Conservation (phyloP, 805 yeast species). For the Maudiozyma barnettii region DNA sequence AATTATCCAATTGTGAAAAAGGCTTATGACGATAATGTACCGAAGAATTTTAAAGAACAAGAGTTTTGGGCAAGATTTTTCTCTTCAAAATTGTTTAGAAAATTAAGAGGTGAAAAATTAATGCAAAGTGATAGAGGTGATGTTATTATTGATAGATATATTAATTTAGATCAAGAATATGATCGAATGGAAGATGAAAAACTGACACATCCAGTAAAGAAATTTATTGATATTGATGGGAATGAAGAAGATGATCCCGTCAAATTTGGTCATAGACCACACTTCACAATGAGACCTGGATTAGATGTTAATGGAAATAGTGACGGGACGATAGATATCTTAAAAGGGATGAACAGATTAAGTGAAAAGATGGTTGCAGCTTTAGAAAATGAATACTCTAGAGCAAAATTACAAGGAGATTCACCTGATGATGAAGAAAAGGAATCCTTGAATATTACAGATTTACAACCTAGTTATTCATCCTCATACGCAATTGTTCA, state of each 20-base stretch:
- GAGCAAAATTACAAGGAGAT: slow-evolving; percentile 28
- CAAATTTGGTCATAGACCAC: slow-evolving; percentile 71
- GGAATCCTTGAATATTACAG: slow-evolving; percentile 41
- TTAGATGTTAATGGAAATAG: slow-evolving; percentile 40
- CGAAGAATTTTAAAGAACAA: slow-evolving; percentile 69
- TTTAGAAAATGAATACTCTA: slow-evolving; percentile 35
- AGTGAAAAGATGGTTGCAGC: slow-evolving; percentile 71
- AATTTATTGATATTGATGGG: slow-evolving; percentile 69
- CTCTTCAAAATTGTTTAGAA: slow-evolving; percentile 77
- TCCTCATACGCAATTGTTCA: slow-evolving; percentile 46
- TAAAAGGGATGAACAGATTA: slow-evolving; percentile 82
- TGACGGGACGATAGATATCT: slow-evolving; percentile 59
- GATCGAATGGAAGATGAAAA: slow-evolving; percentile 36
- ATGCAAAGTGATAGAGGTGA: slow-evolving; percentile 74
- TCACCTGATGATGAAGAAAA: slow-evolving; percentile 31
- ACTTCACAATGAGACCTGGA: slow-evolving; percentile 71
- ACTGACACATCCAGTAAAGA: slow-evolving; percentile 43
- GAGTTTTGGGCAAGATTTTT: slow-evolving; percentile 96
- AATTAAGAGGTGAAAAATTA: slow-evolving; percentile 81
- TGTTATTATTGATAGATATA: slow-evolving; percentile 71
- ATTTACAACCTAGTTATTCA: slow-evolving; percentile 38
- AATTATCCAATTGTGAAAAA: slow-evolving; percentile 86
- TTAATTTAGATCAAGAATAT: slow-evolving; percentile 57
- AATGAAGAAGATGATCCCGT: slow-evolving; percentile 76
- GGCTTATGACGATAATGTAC: slow-evolving; percentile 88